Conservation (phyloP, 2,329 filamentous ascomycete species). For the Colletotrichum noveboracense region DNA sequence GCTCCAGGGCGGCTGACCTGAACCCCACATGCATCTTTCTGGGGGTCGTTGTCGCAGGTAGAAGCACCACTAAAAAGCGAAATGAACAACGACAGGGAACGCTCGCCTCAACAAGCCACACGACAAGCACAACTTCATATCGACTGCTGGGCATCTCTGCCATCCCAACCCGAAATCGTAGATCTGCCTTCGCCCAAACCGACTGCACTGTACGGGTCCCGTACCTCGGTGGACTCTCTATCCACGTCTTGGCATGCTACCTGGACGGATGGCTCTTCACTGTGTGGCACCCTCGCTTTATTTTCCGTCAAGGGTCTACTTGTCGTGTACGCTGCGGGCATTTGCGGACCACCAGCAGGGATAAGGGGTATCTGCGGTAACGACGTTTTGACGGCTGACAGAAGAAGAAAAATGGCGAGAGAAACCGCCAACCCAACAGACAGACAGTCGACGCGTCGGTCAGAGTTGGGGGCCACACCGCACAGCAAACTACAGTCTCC, state of each 20-base stretch:
- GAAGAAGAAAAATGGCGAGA: slow-evolving; percentile 7
- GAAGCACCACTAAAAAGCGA: slow-evolving; percentile 4
- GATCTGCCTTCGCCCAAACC: slow-evolving; percentile 8
- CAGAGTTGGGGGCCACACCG: neutral
- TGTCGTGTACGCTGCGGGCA: neutral
- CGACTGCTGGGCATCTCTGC: neutral
- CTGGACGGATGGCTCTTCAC: neutral
- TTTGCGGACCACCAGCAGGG: neutral
- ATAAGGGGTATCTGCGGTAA: slow-evolving; percentile 17
- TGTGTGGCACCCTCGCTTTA: slow-evolving; percentile 1
- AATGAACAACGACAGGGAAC: slow-evolving; percentile 8
- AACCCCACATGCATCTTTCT: slow-evolving; percentile 1
- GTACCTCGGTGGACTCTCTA: neutral
- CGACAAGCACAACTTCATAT: neutral
- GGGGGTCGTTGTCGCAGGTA: slow-evolving; percentile 9
- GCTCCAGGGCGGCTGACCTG: neutral
- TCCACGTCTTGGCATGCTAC: neutral
- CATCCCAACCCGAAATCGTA: neutral
- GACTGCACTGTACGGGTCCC: slow-evolving; percentile 14
- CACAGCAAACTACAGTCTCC: neutral
- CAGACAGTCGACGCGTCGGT: neutral
- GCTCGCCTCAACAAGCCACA: neutral
- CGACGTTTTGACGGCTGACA: slow-evolving; percentile 6
- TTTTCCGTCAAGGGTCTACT: neutral
- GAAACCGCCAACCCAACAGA: neutral